Base-by-base conservation (phyloP, 768 basidiomycete genomes). In the Hygrophoropsis aurantiaca region DNA sequence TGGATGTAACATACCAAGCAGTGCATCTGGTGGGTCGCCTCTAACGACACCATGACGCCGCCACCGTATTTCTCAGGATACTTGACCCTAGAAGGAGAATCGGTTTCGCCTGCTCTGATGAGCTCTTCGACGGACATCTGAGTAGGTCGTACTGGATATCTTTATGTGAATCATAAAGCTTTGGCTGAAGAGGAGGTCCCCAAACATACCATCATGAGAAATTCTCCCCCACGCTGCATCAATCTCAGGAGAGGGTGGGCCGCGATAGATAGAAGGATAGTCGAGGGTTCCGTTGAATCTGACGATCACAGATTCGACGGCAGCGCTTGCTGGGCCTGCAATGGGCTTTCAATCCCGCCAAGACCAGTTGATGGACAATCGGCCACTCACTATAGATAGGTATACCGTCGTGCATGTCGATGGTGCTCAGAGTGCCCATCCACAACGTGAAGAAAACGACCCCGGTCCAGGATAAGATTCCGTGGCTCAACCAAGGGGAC, bases 21-120 rank as follows among this genome's bases (percentile, higher is more conserved):
- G 35, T 51, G 52, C 24, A 54, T 6, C 30, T 47, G 41, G 33
- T 51, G 52, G 24, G 46, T 39, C 19, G 39, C 40, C 27, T 51
- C 52, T 7, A 54, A 10, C 3, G 51, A 30, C 2, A 45, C 45
- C 50, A 54, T 47, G 25, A 51, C 51, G 3, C 52, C 52, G 9
- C 52, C 52, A 7, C 52, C 52, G n/a, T 54, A 41, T 37, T 51
- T 40, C 4, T 51, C 50, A 7, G 27, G 36, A 24, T 42, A 54
- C 39, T 37, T 51, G 32, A 24, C 34, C 19, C 19, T 40, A 6
- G 52, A 21, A 1, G 45, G 38, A 9, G 23, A 41, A 37, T 46
- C 37, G n/a, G 23, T 32, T 5, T 42, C 32, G 3, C 52, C 52
- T 5, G 34, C 33, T 42, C 30, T 54, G 23, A 46, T 21, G 40